These are phyloP conservation scores for Neopestalotiopsis rosae DNA, from an alignment of 2,329 filamentous ascomycete species.

Conservation along the genomic window DNA sequence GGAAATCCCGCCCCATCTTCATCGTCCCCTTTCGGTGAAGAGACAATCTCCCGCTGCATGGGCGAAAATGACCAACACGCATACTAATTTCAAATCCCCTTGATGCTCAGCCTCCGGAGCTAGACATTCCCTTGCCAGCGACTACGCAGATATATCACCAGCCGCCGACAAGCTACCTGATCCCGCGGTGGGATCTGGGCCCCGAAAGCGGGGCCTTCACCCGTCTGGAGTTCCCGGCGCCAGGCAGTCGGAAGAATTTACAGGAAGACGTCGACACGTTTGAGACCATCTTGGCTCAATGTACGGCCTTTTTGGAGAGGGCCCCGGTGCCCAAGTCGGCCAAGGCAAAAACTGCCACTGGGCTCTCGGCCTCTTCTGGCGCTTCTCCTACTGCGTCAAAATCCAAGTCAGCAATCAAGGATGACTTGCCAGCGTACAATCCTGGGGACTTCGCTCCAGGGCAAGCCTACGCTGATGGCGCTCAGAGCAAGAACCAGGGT, in stretches of 20 bases:
- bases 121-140: constrained; percentile 90
- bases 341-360: constrained; percentile 37
- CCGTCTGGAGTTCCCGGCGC: constrained; percentile 83
- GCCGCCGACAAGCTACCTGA: constrained; percentile 89
- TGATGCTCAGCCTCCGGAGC: constrained; percentile 70
- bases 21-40: neutral
- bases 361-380: constrained; percentile 27
- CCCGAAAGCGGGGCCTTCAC: constrained; percentile 90
- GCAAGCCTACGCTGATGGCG: constrained; percentile 74
- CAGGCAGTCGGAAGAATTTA: constrained; percentile 73
- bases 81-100: neutral
- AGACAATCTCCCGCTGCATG: neutral
- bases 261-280: constrained; percentile 97
- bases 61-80: neutral
- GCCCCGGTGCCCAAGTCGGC: constrained; percentile 63
- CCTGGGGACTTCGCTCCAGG: constrained; percentile 81
- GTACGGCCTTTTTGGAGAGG: constrained; percentile 91
- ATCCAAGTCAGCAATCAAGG: constrained; percentile 45
- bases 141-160: constrained; percentile 98
- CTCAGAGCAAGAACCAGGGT: constrained; percentile 59
- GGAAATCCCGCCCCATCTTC: neutral
- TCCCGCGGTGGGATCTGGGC: constrained; percentile 92
- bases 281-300: constrained; percentile 97
- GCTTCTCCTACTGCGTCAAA: constrained; percentile 41
- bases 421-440: constrained; percentile 72